Evolutionary conservation across 2,329 filamentous ascomycete species (phyloP), one percentile per base, ranked within the genome.

Genomic region (Aspergillus transmontanensis): DNA sequence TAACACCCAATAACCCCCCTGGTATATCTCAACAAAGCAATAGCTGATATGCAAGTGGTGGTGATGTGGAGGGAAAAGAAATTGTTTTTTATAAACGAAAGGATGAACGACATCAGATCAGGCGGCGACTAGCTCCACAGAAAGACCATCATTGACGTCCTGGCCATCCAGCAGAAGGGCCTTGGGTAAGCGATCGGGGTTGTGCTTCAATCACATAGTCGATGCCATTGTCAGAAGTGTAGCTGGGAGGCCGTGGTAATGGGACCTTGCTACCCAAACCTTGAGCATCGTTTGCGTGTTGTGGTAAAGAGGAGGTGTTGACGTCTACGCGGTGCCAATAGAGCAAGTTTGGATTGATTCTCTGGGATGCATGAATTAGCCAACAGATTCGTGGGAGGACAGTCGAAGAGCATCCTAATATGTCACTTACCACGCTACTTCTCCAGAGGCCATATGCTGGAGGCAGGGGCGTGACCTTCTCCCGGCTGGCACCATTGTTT

Each of bases 361-460:
- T 85, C 86, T 91, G 70, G 32, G 45, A 45, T 26, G 21, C 2
- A 56, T 26, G 9, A 57, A 36, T 66, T 57, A 68, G 59, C 26
- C 54, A 55, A 21, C 6, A 53, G 28, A n/a, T 30, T 28, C 7
- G 26, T 6, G 28, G 14, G 11, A n/a, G 14, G n/a, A 39, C 10
- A 53, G 30, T 11, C 21, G 26, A 34, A 16, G 4, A 3, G 16
- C 19, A 16, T n/a, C 14, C 11, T n/a, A 26, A 28, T 30, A 26
- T 16, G 28, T 48, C n/a, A 87, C 89, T 77, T 84, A 92, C 89
- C 78, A 95, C 91, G 72, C 90, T 94, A 76, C 89, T 89, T 58
- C 92, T 84, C 91, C 92, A 96, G 1, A 93, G 80, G 0, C 93
- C 93, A 73, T 97, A 97, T 2, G 92, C 92, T 0, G 94, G 93